Evolutionary conservation across 371 early-diverging fungal genomes (phyloP).

Genomic region (Mucor piriformis): DNA sequence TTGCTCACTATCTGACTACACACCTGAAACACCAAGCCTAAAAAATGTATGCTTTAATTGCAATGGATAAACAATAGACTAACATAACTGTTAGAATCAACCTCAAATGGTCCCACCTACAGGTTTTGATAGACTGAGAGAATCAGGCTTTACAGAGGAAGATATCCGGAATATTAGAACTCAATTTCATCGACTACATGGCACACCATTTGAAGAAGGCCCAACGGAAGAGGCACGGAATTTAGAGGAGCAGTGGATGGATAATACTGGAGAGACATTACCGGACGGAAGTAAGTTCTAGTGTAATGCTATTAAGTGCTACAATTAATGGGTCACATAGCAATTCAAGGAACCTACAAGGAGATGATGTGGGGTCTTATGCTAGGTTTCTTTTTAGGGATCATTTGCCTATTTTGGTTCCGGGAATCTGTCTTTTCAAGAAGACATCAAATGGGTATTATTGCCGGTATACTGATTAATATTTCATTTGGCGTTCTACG

Average conservation of each 20-base stretch:
- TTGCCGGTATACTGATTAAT: slow-evolving; percentile 70
- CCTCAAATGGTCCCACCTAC: slow-evolving; percentile 45
- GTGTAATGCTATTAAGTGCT: background rate
- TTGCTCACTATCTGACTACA: slow-evolving; percentile 50
- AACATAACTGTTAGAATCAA: slow-evolving; percentile 19
- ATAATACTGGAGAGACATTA: slow-evolving; percentile 59
- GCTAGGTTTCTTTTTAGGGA: slow-evolving; percentile 70
- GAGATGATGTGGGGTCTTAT: slow-evolving; percentile 70
- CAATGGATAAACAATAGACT: background rate
- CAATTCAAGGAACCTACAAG: slow-evolving; percentile 58
- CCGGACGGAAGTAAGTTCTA: slow-evolving; percentile 57
- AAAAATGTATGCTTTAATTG: slow-evolving; percentile 23
- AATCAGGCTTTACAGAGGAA: slow-evolving; percentile 71
- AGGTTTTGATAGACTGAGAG: slow-evolving; percentile 72
- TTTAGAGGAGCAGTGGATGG: slow-evolving; percentile 77
- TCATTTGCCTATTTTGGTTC: slow-evolving; percentile 70
- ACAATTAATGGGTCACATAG: slow-evolving; percentile 11
- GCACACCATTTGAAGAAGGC: slow-evolving; percentile 31
- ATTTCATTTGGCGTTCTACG: slow-evolving; percentile 67
- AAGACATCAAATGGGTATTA: slow-evolving; percentile 70
- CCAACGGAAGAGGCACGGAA: slow-evolving; percentile 42
- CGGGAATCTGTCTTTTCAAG: slow-evolving; percentile 67
- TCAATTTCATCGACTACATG: slow-evolving; percentile 64
- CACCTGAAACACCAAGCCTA: slow-evolving; percentile 24
- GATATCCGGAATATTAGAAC: slow-evolving; percentile 66